Percentiles rank a stretch among this genome's conserved stretches.
Conservation (phyloP, 2,329 filamentous ascomycete species). For the Leptographium galeiforme region DNA sequence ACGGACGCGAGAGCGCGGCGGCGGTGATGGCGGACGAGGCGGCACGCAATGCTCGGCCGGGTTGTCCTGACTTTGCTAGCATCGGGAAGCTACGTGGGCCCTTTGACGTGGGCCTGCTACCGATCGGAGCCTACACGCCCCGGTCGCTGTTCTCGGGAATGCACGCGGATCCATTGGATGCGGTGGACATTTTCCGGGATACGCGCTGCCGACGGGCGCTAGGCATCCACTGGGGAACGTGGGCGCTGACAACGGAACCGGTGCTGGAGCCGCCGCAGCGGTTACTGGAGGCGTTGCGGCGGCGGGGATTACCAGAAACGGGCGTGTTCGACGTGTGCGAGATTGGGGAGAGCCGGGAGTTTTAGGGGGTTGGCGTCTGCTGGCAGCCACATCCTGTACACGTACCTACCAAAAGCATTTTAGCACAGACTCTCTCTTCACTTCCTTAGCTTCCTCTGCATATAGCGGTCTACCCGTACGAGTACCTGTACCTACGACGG, state of each 20-base stretch:
- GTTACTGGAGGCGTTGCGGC: slow-evolving; percentile 57
- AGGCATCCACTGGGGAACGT: slow-evolving; percentile 88
- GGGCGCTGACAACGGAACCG: slow-evolving; percentile 75
- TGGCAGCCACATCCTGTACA: no score
- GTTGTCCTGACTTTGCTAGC: slow-evolving; percentile 72
- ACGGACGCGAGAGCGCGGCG: slow-evolving; percentile 35
- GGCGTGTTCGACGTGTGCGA: slow-evolving; percentile 73
- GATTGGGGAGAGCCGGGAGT: slow-evolving; percentile 73
- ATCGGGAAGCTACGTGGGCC: slow-evolving; percentile 70
- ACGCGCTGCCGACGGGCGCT: slow-evolving; percentile 65
- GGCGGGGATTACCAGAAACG: slow-evolving; percentile 51
- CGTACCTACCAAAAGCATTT: background rate
- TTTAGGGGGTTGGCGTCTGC: slow-evolving; percentile 17
- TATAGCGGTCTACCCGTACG: no score
- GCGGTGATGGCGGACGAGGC: slow-evolving; percentile 54
- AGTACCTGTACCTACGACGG: no score
- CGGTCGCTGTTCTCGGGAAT: slow-evolving; percentile 61
- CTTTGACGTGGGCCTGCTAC: slow-evolving; percentile 84
- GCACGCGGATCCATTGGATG: slow-evolving; percentile 78
- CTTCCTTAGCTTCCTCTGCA: no score
- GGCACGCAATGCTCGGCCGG: slow-evolving; percentile 57
- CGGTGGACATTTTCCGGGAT: slow-evolving; percentile 79
- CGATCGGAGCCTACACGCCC: slow-evolving; percentile 79
- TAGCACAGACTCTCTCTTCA: background rate
- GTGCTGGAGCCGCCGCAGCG: slow-evolving; percentile 68